Conservation (phyloP, 202 grass and related monocot species). For the Carex sylvatica region DNA sequence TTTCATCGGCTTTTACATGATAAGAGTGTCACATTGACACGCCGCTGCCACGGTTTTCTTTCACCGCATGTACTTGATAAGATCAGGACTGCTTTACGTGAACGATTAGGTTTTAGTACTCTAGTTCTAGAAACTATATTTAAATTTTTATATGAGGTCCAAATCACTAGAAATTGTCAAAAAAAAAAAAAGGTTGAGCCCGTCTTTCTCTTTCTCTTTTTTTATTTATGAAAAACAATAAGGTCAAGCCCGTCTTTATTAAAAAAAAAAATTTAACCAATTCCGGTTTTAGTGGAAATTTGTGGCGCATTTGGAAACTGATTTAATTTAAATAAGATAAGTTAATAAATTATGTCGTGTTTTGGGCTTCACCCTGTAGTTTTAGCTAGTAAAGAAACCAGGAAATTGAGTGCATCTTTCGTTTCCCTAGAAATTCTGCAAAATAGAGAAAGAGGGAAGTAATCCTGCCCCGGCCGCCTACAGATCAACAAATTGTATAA, state of each 20-base stretch:
- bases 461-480: not conserved
- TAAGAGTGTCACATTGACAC: not conserved
- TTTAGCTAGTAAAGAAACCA: not conserved
- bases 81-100: not conserved
- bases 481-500: not conserved
- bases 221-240: too few species aligned
- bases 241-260: too few species aligned
- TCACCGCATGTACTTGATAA: not conserved
- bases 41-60: not conserved
- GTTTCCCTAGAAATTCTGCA: not conserved
- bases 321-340: not conserved
- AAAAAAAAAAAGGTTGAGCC: too few species aligned
- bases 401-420: not conserved
- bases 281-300: too few species aligned
- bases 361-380: not conserved
- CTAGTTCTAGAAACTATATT: not conserved
- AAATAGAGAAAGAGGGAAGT: not conserved
- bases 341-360: not conserved
- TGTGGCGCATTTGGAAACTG: too few species aligned
- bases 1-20: not conserved
- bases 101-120: not conserved
- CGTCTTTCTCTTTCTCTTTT: too few species aligned
- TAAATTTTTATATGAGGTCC: not conserved
- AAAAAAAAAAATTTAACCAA: too few species aligned
- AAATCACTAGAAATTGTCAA: not conserved